Evolutionary conservation across 2,329 filamentous ascomycete genomes (phyloP).

Genomic region (Ascochyta viciae-villosae): DNA sequence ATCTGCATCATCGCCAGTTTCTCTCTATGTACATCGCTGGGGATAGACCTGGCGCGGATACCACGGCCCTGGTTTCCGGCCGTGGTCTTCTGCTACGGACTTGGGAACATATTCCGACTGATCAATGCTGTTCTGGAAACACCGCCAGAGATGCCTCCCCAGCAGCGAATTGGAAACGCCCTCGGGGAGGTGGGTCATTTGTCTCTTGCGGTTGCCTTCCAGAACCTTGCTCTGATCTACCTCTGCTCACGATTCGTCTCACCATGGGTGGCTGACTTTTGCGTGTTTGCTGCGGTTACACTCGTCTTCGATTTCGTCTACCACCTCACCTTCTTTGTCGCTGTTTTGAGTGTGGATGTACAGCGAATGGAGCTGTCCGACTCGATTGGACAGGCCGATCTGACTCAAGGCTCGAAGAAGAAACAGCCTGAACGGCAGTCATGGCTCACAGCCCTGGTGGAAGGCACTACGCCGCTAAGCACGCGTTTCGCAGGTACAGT

Average conservation of each 20-base stretch:
- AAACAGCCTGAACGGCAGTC: slow-evolving; percentile 56
- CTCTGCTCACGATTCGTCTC: slow-evolving; percentile 71
- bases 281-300: slow-evolving; percentile 76
- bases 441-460: slow-evolving; percentile 69
- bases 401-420: slow-evolving; percentile 51
- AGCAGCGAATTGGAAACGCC: slow-evolving; percentile 73
- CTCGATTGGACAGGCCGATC: slow-evolving; percentile 61
- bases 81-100: slow-evolving; percentile 76
- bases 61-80: slow-evolving; percentile 77
- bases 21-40: slow-evolving; percentile 77
- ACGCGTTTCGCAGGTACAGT: slow-evolving; percentile 78
- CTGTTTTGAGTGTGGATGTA: slow-evolving; percentile 81
- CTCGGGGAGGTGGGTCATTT: slow-evolving; percentile 76
- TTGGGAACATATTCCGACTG: slow-evolving; percentile 80
- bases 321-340: slow-evolving; percentile 79
- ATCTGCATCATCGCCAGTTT: slow-evolving; percentile 81
- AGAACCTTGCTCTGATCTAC: slow-evolving; percentile 73
- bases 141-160: slow-evolving; percentile 71
- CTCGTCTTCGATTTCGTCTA: slow-evolving; percentile 80
- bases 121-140: slow-evolving; percentile 80
- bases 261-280: slow-evolving; percentile 76
- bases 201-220: slow-evolving; percentile 70
- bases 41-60: slow-evolving; percentile 76
- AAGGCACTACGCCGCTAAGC: slow-evolving; percentile 71
- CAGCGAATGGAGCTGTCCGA: slow-evolving; percentile 78